phyloP scores from a whole-genome alignment of 768 basidiomycete genomes.

The Termitomyces sp. region DNA sequence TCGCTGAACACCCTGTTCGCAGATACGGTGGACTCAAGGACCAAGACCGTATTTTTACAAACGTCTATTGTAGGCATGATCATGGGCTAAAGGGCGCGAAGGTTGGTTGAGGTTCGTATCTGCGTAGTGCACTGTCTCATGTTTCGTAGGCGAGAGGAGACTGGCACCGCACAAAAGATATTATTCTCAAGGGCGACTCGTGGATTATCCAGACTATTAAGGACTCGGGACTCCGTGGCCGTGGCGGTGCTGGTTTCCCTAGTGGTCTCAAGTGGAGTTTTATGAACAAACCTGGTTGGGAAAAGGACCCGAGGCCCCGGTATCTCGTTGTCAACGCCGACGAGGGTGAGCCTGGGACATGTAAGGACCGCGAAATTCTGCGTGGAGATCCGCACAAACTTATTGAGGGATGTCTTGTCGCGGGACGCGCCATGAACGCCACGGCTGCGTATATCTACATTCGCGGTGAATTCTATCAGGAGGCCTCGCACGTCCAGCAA shows the following conservation, averaged over 20 bases:
- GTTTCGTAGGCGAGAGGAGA: slow-evolving; percentile 65
- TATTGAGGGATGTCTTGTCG: slow-evolving; percentile 95
- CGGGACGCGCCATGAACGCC: slow-evolving; percentile 96
- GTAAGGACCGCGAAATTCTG: slow-evolving; percentile 98
- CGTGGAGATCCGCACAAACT: slow-evolving; percentile 98
- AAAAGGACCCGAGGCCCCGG: slow-evolving; percentile 90
- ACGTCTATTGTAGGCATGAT: slow-evolving; percentile 83
- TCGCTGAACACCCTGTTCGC: slow-evolving; percentile 80
- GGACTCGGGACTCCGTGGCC: slow-evolving; percentile 90
- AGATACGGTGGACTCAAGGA: slow-evolving; percentile 93
- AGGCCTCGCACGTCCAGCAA: slow-evolving; percentile 89
- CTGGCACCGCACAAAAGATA: slow-evolving; percentile 98
- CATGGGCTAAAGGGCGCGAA: slow-evolving; percentile 89
- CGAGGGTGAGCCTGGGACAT: slow-evolving; percentile 97
- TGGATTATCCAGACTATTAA: slow-evolving; percentile 98
- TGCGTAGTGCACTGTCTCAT: not conserved
- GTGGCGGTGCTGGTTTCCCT: slow-evolving; percentile 96
- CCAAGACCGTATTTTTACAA: slow-evolving; percentile 92
- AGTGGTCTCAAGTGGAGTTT: slow-evolving; percentile 96
- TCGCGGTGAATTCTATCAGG: slow-evolving; percentile 96
- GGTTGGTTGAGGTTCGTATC: slow-evolving; percentile 38
- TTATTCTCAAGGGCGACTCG: slow-evolving; percentile 87
- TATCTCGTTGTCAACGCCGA: slow-evolving; percentile 98
- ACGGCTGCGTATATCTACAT: slow-evolving; percentile 99
- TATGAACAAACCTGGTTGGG: slow-evolving; percentile 99